Evolutionary conservation across 805 yeast species (phyloP).

Genomic region (Lipomyces sp.): DNA sequence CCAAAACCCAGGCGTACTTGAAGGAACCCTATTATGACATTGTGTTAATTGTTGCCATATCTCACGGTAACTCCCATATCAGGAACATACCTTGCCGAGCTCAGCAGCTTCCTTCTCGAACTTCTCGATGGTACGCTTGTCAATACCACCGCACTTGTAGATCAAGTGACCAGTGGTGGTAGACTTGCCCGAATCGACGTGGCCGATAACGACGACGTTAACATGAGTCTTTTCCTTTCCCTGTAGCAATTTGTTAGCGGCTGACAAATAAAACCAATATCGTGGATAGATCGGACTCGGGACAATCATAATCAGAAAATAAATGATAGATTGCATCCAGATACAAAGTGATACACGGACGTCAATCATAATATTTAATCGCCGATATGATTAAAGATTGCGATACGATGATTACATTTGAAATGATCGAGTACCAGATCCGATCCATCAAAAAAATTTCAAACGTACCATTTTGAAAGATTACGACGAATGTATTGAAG

Average conservation of each 20-base stretch:
- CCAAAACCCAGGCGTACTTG: slow-evolving; percentile 98
- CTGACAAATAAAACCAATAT: neutral
- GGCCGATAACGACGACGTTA: slow-evolving; percentile 99
- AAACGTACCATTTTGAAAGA: slow-evolving; percentile 43
- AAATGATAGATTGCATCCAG: neutral
- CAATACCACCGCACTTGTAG: slow-evolving; percentile 97
- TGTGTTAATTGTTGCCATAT: neutral
- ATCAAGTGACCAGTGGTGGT: slow-evolving; percentile 99
- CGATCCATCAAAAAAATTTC: neutral
- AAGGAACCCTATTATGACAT: slow-evolving; percentile 74
- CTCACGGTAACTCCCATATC: neutral
- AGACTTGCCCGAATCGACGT: slow-evolving; percentile 99
- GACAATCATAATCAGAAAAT: neutral
- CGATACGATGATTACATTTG: too few species aligned
- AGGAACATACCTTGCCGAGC: slow-evolving; percentile 58
- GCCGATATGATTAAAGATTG: too few species aligned
- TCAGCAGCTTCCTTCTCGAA: slow-evolving; percentile 98
- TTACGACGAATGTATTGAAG: neutral
- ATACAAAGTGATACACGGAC: too few species aligned
- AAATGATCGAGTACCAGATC: neutral
- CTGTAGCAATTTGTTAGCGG: slow-evolving; percentile 18
- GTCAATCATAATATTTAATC: too few species aligned
- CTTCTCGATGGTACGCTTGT: slow-evolving; percentile 98
- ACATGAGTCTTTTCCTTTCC: slow-evolving; percentile 71
- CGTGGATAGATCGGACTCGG: too few species aligned